Percentiles rank a stretch among this genome's conserved stretches.
Evolutionary conservation across 345 rosid genomes (phyloP).

Genomic region (Syzygium oleosum): DNA sequence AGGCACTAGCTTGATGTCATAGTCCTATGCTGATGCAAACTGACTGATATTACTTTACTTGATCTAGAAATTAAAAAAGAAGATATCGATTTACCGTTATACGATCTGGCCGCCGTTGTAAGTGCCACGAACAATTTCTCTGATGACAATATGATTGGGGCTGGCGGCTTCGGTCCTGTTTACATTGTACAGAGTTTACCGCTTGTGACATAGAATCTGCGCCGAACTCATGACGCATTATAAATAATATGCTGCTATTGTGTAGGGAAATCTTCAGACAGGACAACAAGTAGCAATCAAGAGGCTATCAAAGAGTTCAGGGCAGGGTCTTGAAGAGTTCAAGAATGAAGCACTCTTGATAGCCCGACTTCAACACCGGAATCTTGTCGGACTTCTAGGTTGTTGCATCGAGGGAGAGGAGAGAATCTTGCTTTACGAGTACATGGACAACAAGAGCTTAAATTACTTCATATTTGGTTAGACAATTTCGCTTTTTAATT

Average conservation of each 20-base stretch:
- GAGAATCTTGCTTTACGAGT: conserved; percentile 26
- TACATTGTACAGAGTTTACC: conserved; percentile 13
- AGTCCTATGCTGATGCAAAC: neutral
- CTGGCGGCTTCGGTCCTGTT: conserved; percentile 35
- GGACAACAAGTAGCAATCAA: conserved; percentile 39
- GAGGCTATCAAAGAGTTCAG: conserved; percentile 29
- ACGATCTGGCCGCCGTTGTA: conserved; percentile 18
- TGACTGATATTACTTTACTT: neutral
- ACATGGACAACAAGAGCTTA: conserved; percentile 35
- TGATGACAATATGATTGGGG: conserved; percentile 26
- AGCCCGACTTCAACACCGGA: conserved; percentile 43
- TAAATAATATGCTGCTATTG: neutral
- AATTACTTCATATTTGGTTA: conserved; percentile 37
- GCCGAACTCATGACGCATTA: neutral
- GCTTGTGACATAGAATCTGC: neutral
- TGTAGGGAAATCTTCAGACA: conserved; percentile 29
- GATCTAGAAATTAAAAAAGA: neutral
- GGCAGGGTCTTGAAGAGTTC: conserved; percentile 36
- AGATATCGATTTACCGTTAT: conserved; percentile 24
- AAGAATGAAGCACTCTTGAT: conserved; percentile 26
- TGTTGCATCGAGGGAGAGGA: conserved; percentile 32
- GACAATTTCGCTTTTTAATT: neutral
- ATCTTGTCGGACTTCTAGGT: conserved; percentile 41
- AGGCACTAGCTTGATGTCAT: neutral
- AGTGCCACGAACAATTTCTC: conserved; percentile 31